Evolutionary conservation across 1,284 basidiomycete genomes (phyloP).

Genomic region (Ganoderma lingzhi): DNA sequence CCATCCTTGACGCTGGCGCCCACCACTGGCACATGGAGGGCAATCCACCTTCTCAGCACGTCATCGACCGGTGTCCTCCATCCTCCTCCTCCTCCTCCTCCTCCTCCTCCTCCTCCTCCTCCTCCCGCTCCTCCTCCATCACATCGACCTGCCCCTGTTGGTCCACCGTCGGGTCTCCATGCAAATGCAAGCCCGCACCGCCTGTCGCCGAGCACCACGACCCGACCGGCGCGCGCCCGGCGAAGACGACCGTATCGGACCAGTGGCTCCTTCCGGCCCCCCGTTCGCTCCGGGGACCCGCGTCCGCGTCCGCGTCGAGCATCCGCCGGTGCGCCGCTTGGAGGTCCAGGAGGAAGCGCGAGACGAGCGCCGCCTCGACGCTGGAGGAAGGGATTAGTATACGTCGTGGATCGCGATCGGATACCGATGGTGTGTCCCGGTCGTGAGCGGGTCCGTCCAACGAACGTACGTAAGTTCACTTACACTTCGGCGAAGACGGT

Average conservation of each 20-base stretch:
- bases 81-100: not conserved
- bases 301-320: not conserved
- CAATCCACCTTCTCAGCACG: not conserved
- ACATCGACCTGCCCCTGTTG: not conserved
- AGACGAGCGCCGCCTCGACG: conserved; percentile 11
- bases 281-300: not conserved
- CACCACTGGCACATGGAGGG: not conserved
- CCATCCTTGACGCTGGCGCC: not conserved
- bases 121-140: not conserved
- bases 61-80: not conserved
- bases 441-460: too few relatives aligned
- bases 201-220: not conserved
- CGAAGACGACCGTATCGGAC: not conserved
- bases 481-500: conserved; percentile 12
- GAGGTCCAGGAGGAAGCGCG: conserved; percentile 15
- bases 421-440: too few relatives aligned
- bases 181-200: too few relatives aligned
- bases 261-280: not conserved
- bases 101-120: too few relatives aligned
- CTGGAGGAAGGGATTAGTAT: not conserved
- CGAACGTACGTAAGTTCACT: not conserved
- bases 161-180: not conserved
- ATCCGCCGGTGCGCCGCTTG: conserved; percentile 1
- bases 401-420: too few relatives aligned
- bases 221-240: not conserved